Evolutionary conservation across 179 eudicot genomes (phyloP), one percentile per base, ranked within the genome.

Genomic region (Silene coronaria): DNA sequence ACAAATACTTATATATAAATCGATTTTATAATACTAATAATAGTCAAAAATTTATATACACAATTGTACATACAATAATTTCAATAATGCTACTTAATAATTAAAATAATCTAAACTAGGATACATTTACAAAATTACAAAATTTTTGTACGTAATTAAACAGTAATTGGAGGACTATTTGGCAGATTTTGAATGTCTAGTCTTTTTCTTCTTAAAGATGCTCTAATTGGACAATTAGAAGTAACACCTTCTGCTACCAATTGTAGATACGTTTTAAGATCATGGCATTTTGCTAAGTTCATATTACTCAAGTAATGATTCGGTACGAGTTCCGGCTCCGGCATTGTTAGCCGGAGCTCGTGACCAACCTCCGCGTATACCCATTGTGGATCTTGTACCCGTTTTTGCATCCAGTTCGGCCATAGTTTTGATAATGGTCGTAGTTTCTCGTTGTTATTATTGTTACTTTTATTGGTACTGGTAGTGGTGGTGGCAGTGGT

Each of bases 331-430:
- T 16, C 76, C 9, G 66, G 59, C 1, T 75, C 78, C 58, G 66
- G 45, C 38, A 62, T 75, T 22, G 72, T 59, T 27, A 85, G 28
- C 62, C 84, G 70, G 17, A 85, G 82, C 79, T 85, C 88, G 32
- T 78, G 64, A 3, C 88, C 88, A 34, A 85, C 84, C 77, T 85
- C 86, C 0, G 82, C 85, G 62, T 85, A 85, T n/a, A 59, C 81
- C 88, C 84, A 82, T 24, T 78, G 82, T 3, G 78, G 80, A 27
- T 80, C 77, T 23, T 70, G 79, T 65, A 76, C 82, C 38, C 78
- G 68, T 46, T 70, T 76, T 60, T 80, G 78, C 2, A 82, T 5
- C 87, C 87, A 85, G 5, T 34, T 73, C 19, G 68, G 34, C 68
- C 76, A 73, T 4, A 66, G 38, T 17, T 64, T 42, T 3, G 23